Evolutionary conservation across 2,329 filamentous ascomycete species (phyloP).

Genomic region (Fusarium veterinarium): DNA sequence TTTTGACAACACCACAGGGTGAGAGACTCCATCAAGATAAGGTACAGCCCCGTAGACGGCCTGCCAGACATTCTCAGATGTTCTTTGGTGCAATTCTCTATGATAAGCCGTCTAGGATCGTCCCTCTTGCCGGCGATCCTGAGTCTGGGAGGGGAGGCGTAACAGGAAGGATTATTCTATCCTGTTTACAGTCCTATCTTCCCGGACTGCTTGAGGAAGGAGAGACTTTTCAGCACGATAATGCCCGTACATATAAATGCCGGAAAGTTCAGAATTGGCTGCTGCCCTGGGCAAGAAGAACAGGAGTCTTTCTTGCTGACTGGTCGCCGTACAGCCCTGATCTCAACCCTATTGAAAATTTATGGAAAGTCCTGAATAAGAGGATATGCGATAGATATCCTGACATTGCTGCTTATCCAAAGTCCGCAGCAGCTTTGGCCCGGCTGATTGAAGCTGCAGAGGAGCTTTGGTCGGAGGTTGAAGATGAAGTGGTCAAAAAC

Average conservation of each 20-base stretch:
- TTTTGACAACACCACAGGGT: too few relatives aligned
- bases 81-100: too few relatives aligned
- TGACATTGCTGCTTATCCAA: background rate
- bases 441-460: background rate
- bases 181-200: too few relatives aligned
- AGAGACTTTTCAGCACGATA: too few relatives aligned
- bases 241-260: background rate
- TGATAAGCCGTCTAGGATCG: too few relatives aligned
- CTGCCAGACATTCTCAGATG: too few relatives aligned
- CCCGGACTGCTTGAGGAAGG: too few relatives aligned
- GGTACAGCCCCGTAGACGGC: too few relatives aligned
- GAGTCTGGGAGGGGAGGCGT: too few relatives aligned
- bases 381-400: background rate
- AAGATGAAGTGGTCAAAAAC: background rate
- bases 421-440: background rate
- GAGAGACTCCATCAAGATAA: too few relatives aligned
- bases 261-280: background rate
- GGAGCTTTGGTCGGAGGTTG: background rate
- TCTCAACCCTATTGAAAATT: background rate
- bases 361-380: background rate
- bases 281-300: background rate
- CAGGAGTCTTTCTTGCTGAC: background rate
- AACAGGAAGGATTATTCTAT: too few relatives aligned
- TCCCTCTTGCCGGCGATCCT: too few relatives aligned
- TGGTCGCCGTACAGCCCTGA: background rate